These are phyloP conservation scores for Aspergillus egyptiacus DNA, from an alignment of 495 filamentous ascomycete species.

Conservation along the genomic window DNA sequence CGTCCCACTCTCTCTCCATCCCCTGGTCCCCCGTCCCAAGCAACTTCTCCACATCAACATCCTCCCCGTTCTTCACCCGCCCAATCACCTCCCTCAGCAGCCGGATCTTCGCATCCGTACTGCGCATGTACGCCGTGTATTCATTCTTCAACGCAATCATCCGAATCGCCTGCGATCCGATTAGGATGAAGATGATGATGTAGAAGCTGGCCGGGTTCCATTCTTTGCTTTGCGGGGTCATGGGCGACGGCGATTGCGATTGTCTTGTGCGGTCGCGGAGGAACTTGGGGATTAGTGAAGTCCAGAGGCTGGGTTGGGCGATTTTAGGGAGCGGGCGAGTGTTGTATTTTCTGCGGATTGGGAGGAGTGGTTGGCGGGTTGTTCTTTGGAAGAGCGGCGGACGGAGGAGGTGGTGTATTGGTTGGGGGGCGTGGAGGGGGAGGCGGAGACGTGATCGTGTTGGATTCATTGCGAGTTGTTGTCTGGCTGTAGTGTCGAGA, in stretches of 20 bases:
- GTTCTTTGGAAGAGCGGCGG: neutral
- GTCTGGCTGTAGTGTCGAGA: neutral
- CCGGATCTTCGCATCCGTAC: constrained; percentile 71
- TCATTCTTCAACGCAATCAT: constrained; percentile 77
- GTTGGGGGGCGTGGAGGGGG: neutral
- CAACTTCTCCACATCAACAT: constrained; percentile 80
- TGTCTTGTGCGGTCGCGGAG: constrained; percentile 30
- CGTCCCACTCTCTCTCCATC: constrained; percentile 82
- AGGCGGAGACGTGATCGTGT: constrained; percentile 1
- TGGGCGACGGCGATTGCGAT: too few species aligned
- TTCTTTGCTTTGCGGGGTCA: too few species aligned
- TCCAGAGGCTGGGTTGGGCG: constrained; percentile 64
- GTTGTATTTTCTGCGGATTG: constrained; percentile 5
- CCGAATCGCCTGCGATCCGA: constrained; percentile 91
- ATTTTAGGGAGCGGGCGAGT: constrained; percentile 49
- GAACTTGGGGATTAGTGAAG: constrained; percentile 53
- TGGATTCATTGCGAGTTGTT: constrained; percentile 8
- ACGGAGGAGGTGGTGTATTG: neutral
- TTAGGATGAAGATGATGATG: constrained; percentile 83
- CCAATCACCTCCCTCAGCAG: constrained; percentile 78
- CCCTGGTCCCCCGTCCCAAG: constrained; percentile 73
- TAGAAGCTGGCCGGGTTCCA: constrained; percentile 95
- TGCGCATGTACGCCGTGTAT: constrained; percentile 61
- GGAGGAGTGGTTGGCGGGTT: too few species aligned
- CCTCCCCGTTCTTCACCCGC: constrained; percentile 73